These are phyloP conservation scores for Candida ascalaphidarum DNA, from an alignment of 805 yeast species.

Conservation along the genomic window DNA sequence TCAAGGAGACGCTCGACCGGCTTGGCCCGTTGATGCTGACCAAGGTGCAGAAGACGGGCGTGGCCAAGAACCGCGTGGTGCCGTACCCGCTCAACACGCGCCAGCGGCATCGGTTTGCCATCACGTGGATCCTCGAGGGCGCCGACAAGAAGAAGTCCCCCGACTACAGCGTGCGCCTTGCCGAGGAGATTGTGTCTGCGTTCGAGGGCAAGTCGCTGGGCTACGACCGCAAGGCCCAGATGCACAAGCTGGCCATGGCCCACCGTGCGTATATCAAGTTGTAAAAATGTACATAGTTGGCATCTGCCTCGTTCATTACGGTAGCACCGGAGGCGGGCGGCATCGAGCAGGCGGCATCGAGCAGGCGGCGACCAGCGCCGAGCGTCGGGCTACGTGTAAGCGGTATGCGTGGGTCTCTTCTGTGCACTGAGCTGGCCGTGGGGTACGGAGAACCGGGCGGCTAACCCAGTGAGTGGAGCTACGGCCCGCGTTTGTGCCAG, in stretches of 20 bases:
- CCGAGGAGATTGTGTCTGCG: conserved; percentile 81
- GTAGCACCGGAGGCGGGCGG: too few relatives aligned
- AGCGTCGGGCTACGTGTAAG: too few relatives aligned
- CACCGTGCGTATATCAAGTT: conserved; percentile 71
- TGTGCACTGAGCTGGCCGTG: too few relatives aligned
- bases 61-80: conserved; percentile 71
- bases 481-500: too few relatives aligned
- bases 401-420: too few relatives aligned
- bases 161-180: conserved; percentile 79
- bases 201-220: conserved; percentile 73
- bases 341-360: too few relatives aligned
- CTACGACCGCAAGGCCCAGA: conserved; percentile 71
- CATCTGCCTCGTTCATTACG: too few relatives aligned
- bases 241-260: conserved; percentile 81
- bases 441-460: too few relatives aligned
- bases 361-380: too few relatives aligned
- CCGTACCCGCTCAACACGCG: conserved; percentile 79
- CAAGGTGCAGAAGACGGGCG: conserved; percentile 71
- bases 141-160: conserved; percentile 69
- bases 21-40: conserved; percentile 81
- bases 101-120: conserved; percentile 81
- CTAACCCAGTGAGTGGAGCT: too few relatives aligned
- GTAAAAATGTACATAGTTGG: conserved; percentile 7
- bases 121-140: conserved; percentile 85
- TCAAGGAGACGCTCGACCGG: conserved; percentile 67